phyloP scores from a whole-genome alignment of 192 early-diverging fungal species.

The Mortierella antarctica region DNA sequence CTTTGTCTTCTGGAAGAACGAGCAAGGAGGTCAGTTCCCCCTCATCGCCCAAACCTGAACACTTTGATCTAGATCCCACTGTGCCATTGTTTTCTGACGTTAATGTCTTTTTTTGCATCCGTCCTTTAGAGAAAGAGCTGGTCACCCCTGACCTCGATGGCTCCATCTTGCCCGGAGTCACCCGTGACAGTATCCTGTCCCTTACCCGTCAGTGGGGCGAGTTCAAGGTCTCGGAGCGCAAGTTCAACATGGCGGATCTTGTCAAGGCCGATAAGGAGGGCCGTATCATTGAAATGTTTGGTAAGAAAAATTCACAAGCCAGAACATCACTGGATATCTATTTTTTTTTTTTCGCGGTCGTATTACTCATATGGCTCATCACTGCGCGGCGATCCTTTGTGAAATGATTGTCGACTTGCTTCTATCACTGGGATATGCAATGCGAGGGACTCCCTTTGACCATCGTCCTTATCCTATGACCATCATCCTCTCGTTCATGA shows the following conservation, averaged over 20 bases:
- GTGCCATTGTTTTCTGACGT: background rate
- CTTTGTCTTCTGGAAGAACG: constrained; percentile 90
- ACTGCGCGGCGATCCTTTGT: too few species aligned
- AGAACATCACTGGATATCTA: background rate
- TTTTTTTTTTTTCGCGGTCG: background rate
- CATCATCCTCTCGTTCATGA: too few species aligned
- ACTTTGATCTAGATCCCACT: too few species aligned
- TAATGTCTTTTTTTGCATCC: background rate
- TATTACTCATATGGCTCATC: background rate
- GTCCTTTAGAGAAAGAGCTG: constrained; percentile 74
- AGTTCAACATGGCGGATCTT: constrained; percentile 84
- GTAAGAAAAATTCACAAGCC: constrained; percentile 37
- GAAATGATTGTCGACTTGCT: too few species aligned
- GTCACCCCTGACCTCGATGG: constrained; percentile 94
- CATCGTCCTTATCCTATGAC: too few species aligned
- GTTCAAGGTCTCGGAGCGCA: constrained; percentile 88
- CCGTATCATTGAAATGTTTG: constrained; percentile 93
- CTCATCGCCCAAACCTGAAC: background rate
- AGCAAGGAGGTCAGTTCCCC: constrained; percentile 62
- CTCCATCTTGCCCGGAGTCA: constrained; percentile 95
- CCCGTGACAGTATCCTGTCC: constrained; percentile 89
- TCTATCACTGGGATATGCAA: too few species aligned
- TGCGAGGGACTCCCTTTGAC: too few species aligned
- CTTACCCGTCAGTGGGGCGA: constrained; percentile 86
- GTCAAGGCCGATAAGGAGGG: constrained; percentile 79